Evolutionary conservation across 768 basidiomycete species (phyloP).

Genomic region (Termitomyces sp.): DNA sequence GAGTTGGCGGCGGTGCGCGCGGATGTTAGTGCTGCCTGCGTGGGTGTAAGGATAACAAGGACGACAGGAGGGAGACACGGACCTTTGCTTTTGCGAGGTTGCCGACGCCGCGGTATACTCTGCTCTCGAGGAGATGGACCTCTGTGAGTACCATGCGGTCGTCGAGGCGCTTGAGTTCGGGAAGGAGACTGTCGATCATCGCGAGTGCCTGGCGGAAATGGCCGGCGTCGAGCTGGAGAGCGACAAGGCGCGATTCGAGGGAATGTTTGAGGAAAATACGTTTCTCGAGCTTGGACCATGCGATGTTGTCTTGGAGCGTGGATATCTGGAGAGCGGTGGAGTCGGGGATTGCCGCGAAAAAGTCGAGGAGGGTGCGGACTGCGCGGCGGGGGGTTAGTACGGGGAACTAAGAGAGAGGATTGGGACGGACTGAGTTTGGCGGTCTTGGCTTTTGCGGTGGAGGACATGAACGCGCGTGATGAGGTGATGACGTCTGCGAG

Average conservation of each 20-base stretch:
- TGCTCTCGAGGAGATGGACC: slow-evolving; percentile 89
- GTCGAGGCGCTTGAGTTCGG: slow-evolving; percentile 88
- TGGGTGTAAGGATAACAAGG: slow-evolving; percentile 18
- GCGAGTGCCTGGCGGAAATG: slow-evolving; percentile 76
- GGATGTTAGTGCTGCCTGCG: slow-evolving; percentile 80
- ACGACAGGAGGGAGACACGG: slow-evolving; percentile 5
- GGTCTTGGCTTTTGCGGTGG: slow-evolving; percentile 96
- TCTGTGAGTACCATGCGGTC: slow-evolving; percentile 98
- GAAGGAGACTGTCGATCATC: slow-evolving; percentile 82
- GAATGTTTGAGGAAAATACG: slow-evolving; percentile 95
- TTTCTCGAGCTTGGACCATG: slow-evolving; percentile 89
- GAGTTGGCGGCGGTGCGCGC: slow-evolving; percentile 92
- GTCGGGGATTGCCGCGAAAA: slow-evolving; percentile 76
- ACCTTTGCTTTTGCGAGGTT: slow-evolving; percentile 92
- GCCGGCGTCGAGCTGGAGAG: slow-evolving; percentile 73
- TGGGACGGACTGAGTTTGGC: slow-evolving; percentile 79
- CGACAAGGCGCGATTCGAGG: slow-evolving; percentile 83
- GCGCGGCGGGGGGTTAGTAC: neutral
- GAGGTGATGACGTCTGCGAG: slow-evolving; percentile 83
- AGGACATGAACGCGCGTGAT: slow-evolving; percentile 82
- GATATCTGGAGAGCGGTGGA: slow-evolving; percentile 73
- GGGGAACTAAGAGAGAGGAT: neutral
- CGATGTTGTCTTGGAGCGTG: slow-evolving; percentile 86
- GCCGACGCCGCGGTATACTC: slow-evolving; percentile 84
- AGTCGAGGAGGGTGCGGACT: slow-evolving; percentile 94